Conservation (phyloP, 169 alveolate species). For the Miamiensis avidus region DNA sequence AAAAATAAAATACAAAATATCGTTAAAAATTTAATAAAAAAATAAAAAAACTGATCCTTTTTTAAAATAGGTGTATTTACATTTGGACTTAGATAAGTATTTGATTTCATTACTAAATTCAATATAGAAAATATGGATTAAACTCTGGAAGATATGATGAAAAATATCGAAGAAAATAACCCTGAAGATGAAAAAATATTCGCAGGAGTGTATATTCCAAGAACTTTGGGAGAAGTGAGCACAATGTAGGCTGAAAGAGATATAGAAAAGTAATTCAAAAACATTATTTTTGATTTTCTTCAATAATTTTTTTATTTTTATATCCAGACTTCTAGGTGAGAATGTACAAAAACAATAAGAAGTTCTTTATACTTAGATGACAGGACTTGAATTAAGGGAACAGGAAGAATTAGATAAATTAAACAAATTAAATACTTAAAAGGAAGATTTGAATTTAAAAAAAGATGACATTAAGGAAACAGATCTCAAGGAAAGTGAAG, state of each 20-base stretch:
- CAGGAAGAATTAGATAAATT: neutral
- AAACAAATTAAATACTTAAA: neutral
- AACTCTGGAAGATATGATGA: conserved; percentile 21
- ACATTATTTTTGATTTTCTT: conserved; percentile 2
- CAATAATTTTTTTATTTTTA: conserved; percentile 14
- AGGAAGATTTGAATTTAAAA: neutral
- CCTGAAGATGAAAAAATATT: conserved; percentile 63
- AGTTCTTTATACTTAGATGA: conserved; percentile 5
- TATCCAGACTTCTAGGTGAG: neutral
- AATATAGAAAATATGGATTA: conserved; percentile 41
- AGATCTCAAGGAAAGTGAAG: neutral
- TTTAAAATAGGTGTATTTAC: conserved; percentile 62
- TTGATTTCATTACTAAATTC: conserved; percentile 75
- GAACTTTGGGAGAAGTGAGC: conserved; percentile 61
- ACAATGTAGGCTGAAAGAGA: conserved; percentile 47
- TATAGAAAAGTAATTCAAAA: neutral
- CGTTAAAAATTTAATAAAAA: too few relatives aligned
- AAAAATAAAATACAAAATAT: too few relatives aligned
- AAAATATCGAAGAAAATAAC: conserved; percentile 30
- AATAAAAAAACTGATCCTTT: too few relatives aligned
- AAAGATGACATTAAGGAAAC: neutral
- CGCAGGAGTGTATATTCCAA: conserved; percentile 64
- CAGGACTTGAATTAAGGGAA: conserved; percentile 7
- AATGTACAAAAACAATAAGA: conserved; percentile 5
- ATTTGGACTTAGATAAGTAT: conserved; percentile 68